These are phyloP conservation scores for Backusella westeae DNA, from an alignment of 192 early-diverging fungal genomes.

Conservation along the genomic window DNA sequence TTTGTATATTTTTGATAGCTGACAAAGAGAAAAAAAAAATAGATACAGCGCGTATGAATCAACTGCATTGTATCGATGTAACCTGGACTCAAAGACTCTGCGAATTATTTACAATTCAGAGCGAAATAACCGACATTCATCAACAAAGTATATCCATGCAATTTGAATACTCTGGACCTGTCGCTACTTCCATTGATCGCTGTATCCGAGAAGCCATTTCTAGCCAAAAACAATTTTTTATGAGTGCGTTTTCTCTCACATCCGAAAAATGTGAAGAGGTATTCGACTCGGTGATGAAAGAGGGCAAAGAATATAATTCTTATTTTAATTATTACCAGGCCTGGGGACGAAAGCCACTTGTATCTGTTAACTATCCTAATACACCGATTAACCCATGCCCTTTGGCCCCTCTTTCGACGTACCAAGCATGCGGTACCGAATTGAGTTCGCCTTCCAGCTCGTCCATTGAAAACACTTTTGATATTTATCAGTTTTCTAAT, in stretches of 20 bases:
- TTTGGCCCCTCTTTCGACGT: not conserved
- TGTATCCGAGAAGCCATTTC: not conserved
- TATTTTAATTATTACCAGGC: conserved; percentile 11
- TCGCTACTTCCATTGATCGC: conserved; percentile 1
- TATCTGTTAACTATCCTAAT: not conserved
- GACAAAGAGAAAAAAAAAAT: not conserved
- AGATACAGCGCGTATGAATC: not conserved
- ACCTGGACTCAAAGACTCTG: conserved; percentile 14
- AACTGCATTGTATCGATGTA: not conserved
- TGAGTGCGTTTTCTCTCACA: not conserved
- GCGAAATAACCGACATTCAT: conserved; percentile 15
- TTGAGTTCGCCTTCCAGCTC: not conserved
- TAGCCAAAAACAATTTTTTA: conserved; percentile 3
- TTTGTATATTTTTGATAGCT: not conserved
- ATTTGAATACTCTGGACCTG: not conserved
- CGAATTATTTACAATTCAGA: not conserved
- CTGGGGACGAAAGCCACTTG: conserved; percentile 9
- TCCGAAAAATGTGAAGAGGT: not conserved
- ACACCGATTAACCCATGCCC: not conserved
- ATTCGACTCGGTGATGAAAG: not conserved
- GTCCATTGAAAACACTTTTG: conserved; percentile 2
- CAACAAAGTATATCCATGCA: conserved; percentile 1
- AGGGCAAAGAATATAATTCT: not conserved
- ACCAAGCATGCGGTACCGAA: not conserved
- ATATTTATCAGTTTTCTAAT: conserved; percentile 7